Base-by-base conservation (phyloP, 2,329 filamentous ascomycete genomes). In the Hirsutella minnesotensis region DNA sequence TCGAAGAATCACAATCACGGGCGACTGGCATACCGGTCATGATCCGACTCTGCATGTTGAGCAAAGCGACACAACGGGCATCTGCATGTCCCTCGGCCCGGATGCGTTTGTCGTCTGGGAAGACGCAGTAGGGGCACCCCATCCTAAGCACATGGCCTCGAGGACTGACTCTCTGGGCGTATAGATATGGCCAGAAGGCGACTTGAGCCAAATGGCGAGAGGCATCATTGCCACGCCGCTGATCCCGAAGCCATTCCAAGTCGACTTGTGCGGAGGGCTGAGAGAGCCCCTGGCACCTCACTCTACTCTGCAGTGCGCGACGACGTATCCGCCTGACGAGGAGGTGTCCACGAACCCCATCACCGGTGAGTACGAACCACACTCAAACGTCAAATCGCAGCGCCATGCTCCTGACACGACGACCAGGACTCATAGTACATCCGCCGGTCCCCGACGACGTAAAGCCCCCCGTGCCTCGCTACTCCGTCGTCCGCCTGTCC, bases 41-140 rank as follows among this genome's bases (percentile, higher is more conserved):
- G 47, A 58, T 1, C 64, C 70, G 2, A 47, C 52, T 1, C 44
- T 75, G 2, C 48, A 57, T 2, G 53, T 75, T 1, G 65, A 64
- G 21, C 47, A 56, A 16, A 47, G 51, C 1, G 72, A 79, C 41
- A 55, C 58, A 2, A 59, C 63, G 30, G 68, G 71, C 0, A 65
- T 72, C 15, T 79, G 75, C 48, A 52, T 72, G 12, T 64, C 67
- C 46, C 62, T 78, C 15, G 65, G 64, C 0, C 58, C 67, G 0
- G 73, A 77, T 48, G 67, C 74, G 1, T 75, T 77, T 47, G 58
- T 78, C 13, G 67, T 69, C 40, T 79, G 73, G 64, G 75, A 79
- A 49, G 65, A 75, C 38, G 60, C 56, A 34, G 71, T 73, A 58
- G 36, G 65, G 42, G 16, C 9, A 3, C n/a, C 30, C 12, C 13